phyloP scores from a whole-genome alignment of 805 yeast species.

The Brettanomyces anomalus region DNA sequence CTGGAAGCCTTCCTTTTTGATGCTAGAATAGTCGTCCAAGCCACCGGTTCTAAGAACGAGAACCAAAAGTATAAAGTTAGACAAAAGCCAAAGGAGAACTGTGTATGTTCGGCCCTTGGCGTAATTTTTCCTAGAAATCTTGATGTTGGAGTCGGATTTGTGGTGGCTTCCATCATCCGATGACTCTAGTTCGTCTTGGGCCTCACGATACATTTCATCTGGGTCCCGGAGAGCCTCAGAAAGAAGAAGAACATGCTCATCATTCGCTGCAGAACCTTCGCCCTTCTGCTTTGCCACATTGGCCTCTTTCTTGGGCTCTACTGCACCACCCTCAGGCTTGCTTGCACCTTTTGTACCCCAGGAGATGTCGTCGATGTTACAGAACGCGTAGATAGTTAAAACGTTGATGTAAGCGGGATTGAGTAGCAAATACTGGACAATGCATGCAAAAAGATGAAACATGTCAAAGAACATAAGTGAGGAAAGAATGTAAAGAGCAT shows the following conservation, averaged over 20 bases:
- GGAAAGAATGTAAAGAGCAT: conserved; percentile 64
- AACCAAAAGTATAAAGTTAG: conserved; percentile 71
- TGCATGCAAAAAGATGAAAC: conserved; percentile 82
- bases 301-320: conserved; percentile 49
- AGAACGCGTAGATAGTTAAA: conserved; percentile 84
- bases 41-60: conserved; percentile 83
- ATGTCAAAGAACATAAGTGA: conserved; percentile 80
- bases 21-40: conserved; percentile 32
- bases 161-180: conserved; percentile 41
- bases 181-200: conserved; percentile 18
- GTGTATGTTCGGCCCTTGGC: conserved; percentile 85
- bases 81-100: conserved; percentile 77
- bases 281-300: conserved; percentile 10
- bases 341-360: conserved; percentile 95
- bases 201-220: conserved; percentile 19
- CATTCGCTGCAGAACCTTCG: conserved; percentile 5
- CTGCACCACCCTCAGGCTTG: conserved; percentile 36
- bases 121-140: conserved; percentile 51
- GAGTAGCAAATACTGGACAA: conserved; percentile 68
- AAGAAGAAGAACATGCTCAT: conserved; percentile 16
- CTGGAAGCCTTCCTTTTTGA: conserved; percentile 11
- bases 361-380: conserved; percentile 89
- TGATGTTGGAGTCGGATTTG: conserved; percentile 7
- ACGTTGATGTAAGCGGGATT: conserved; percentile 88
- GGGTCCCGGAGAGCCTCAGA: conserved; percentile 25